phyloP scores from a whole-genome alignment of 83 land plant genomes.

The Larix sibirica region DNA sequence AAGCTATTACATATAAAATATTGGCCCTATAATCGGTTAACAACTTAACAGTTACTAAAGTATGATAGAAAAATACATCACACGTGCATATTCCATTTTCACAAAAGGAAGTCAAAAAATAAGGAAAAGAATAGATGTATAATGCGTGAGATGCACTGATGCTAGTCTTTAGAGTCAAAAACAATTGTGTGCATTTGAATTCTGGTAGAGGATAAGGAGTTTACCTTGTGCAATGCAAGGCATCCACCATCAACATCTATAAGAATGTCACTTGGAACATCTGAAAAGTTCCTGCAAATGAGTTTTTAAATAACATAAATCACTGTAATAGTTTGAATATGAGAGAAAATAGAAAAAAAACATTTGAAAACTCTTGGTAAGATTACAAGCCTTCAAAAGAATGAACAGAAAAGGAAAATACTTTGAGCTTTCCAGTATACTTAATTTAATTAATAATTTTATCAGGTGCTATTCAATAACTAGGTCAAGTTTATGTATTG shows the following conservation, averaged over 20 bases:
- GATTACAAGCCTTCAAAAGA: neutral
- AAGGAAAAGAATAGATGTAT: too few species aligned
- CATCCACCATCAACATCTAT: slow-evolving; percentile 56
- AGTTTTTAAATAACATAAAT: neutral
- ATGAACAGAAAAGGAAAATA: neutral
- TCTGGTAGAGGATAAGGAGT: too few species aligned
- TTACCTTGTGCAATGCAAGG: slow-evolving; percentile 72
- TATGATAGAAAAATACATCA: too few species aligned
- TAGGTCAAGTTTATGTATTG: neutral
- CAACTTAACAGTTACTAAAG: too few species aligned
- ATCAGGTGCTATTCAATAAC: neutral
- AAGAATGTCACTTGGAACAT: slow-evolving; percentile 78
- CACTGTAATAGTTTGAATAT: slow-evolving; percentile 3
- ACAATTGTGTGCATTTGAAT: too few species aligned
- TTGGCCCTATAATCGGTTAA: too few species aligned
- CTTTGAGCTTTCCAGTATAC: neutral
- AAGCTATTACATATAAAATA: too few species aligned
- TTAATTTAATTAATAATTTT: neutral
- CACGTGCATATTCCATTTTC: too few species aligned
- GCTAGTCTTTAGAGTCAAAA: too few species aligned
- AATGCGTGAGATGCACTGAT: too few species aligned
- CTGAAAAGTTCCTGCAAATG: slow-evolving; percentile 62
- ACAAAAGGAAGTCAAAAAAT: too few species aligned
- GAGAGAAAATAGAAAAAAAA: neutral
- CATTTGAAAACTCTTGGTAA: neutral